Evolutionary conservation across 106 monocot genomes (phyloP).

Genomic region (Allium sativum): DNA sequence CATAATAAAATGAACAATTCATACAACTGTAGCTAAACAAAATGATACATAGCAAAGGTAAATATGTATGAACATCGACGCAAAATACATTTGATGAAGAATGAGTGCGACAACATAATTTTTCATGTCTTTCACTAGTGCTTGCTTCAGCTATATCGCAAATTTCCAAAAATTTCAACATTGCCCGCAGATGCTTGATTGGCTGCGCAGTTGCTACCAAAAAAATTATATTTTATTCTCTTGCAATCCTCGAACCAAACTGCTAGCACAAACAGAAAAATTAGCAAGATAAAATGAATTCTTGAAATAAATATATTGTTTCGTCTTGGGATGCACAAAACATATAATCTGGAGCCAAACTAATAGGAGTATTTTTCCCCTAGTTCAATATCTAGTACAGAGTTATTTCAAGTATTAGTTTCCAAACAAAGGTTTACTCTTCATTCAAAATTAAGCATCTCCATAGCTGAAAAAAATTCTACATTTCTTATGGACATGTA

Average conservation of each 20-base stretch:
- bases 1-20: too few relatives aligned
- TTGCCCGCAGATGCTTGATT: conserved; percentile 93
- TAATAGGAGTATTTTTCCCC: neutral
- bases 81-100: too few relatives aligned
- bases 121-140: too few relatives aligned
- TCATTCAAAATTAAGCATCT: too few relatives aligned
- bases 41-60: too few relatives aligned
- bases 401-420: neutral
- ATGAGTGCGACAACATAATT: too few relatives aligned
- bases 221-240: conserved; percentile 79
- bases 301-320: neutral
- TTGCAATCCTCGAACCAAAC: conserved; percentile 99
- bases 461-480: too few relatives aligned
- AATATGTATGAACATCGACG: too few relatives aligned
- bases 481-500: too few relatives aligned
- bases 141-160: neutral
- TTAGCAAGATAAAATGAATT: neutral
- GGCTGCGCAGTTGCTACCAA: conserved; percentile 96
- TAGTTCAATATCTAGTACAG: neutral
- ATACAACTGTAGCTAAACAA: too few relatives aligned
- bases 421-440: neutral
- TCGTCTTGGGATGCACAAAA: neutral
- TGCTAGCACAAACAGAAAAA: conserved; percentile 4
- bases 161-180: conserved; percentile 23
- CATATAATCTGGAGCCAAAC: neutral